These are phyloP conservation scores for Penicillium roqueforti DNA, from an alignment of 495 filamentous ascomycete genomes.

Conservation along the genomic window DNA sequence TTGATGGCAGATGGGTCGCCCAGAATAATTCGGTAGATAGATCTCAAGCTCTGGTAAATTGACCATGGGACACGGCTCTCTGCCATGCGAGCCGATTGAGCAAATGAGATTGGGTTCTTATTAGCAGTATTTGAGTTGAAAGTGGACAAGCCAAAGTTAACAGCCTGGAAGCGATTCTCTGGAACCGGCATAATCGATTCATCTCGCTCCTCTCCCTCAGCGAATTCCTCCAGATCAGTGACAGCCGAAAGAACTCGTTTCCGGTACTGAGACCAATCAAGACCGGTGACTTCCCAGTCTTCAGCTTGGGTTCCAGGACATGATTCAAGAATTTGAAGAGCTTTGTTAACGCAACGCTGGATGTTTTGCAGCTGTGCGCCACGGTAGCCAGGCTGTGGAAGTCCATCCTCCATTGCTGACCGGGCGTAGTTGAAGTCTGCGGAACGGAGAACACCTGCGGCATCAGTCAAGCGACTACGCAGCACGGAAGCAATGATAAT, in stretches of 20 bases:
- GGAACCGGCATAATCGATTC: slow-evolving; percentile 23
- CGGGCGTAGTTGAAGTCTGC: slow-evolving; percentile 72
- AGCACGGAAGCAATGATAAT: slow-evolving; percentile 61
- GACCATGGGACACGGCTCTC: slow-evolving; percentile 81
- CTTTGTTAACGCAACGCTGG: slow-evolving; percentile 60
- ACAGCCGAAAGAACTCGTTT: slow-evolving; percentile 61
- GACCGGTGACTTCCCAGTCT: slow-evolving; percentile 72
- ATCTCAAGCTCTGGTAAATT: slow-evolving; percentile 73
- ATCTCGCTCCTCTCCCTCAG: slow-evolving; percentile 60
- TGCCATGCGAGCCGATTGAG: slow-evolving; percentile 65
- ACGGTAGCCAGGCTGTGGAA: slow-evolving; percentile 60
- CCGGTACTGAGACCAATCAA: slow-evolving; percentile 76
- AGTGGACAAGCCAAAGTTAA: slow-evolving; percentile 49
- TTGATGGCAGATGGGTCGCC: slow-evolving; percentile 68
- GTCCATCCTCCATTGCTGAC: slow-evolving; percentile 52
- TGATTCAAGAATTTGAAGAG: slow-evolving; percentile 58
- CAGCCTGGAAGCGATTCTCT: slow-evolving; percentile 43
- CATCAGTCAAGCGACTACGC: slow-evolving; percentile 64
- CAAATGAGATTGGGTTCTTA: slow-evolving; percentile 41
- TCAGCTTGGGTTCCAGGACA: slow-evolving; percentile 60
- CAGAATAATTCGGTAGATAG: slow-evolving; percentile 70
- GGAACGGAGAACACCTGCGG: slow-evolving; percentile 57
- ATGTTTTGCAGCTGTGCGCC: slow-evolving; percentile 70
- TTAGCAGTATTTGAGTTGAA: slow-evolving; percentile 22
- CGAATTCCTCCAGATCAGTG: slow-evolving; percentile 65